Percentiles rank a stretch among this genome's conserved stretches.
phyloP scores from a whole-genome alignment of 768 basidiomycete genomes.

The Pleurotus pulmonarius region DNA sequence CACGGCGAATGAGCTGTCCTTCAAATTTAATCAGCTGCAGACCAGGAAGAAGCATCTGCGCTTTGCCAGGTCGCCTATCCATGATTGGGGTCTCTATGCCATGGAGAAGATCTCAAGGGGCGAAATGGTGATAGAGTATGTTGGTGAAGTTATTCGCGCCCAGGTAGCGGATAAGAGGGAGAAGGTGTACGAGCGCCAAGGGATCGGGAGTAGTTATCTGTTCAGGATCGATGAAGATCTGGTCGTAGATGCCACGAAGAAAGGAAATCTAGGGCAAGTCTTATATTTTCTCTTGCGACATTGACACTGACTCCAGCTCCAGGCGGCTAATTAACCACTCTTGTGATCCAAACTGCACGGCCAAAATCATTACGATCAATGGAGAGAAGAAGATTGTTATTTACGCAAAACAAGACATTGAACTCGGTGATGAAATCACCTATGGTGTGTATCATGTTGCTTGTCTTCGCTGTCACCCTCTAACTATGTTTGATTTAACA shows the following conservation, averaged over 20 bases:
- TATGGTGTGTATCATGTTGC: slow-evolving; percentile 63
- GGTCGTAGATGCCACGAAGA: slow-evolving; percentile 98
- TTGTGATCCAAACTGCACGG: slow-evolving; percentile 91
- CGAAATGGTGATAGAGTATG: slow-evolving; percentile 99
- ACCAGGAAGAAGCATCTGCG: slow-evolving; percentile 97
- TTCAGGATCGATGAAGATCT: slow-evolving; percentile 98
- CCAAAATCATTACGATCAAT: slow-evolving; percentile 88
- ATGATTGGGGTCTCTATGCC: slow-evolving; percentile 98
- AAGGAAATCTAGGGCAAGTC: slow-evolving; percentile 94
- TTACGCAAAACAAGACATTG: slow-evolving; percentile 94
- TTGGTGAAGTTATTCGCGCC: slow-evolving; percentile 94
- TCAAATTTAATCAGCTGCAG: slow-evolving; percentile 98
- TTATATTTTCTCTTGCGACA: slow-evolving; percentile 10
- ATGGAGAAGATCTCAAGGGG: slow-evolving; percentile 92
- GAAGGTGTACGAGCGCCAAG: slow-evolving; percentile 94
- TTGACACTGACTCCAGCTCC: slow-evolving; percentile 12
- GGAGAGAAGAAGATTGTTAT: slow-evolving; percentile 99
- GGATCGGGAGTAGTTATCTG: slow-evolving; percentile 96
- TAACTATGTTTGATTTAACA: slow-evolving; percentile 22
- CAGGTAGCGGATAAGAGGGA: slow-evolving; percentile 96
- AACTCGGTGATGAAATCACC: slow-evolving; percentile 96
- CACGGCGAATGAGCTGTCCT: slow-evolving; percentile 63
- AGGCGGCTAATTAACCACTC: slow-evolving; percentile 99
- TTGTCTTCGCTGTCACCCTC: neutral
- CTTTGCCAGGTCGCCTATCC: slow-evolving; percentile 93